Evolutionary conservation across 352 stramenopile species (phyloP), one percentile per base, ranked within the genome.

Genomic region (Globisporangium carolinianum): DNA sequence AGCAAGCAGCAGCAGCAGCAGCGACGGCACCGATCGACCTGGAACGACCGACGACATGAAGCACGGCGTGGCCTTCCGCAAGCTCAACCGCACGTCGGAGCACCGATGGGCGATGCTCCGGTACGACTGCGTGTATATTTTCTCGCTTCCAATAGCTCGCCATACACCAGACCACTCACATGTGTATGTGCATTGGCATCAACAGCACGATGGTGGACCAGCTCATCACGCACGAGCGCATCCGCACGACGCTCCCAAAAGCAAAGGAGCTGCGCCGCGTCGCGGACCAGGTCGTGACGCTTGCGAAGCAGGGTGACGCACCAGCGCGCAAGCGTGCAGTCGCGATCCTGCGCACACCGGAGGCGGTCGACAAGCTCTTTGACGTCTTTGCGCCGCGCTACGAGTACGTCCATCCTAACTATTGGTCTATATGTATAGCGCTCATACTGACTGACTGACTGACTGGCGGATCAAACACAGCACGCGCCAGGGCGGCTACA

Each of bases 171-270:
- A 32, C 24, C 24, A 32, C 24, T 32, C 24, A 32, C 24, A 32
- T 32, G 24, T 32, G 24, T 32, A 8, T 49, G 39, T 53, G n/a
- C 15, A 36, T 42, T 3, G 37, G 9, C 39, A 47, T 9, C 32
- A 51, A 61, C 58, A 94, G 83, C 47, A 98, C 97, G 46, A 97
- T 98, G 84, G 89, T 98, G 51, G 98, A 94, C 58, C 97, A 97
- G 58, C 80, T 99, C 53, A 96, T 99, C 64, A 95, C 98, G 65
- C 94, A 98, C 71, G 97, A 99, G 70, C 90, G 97, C 52, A 98
- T 99, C 63, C 91, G 89, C 67, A 99, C 96, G 58, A 99, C 96
- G 51, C 73, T 98, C 17, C 89, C 95, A 42, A 98, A 98, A 73
- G 96, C 96, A 35, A 98, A 98, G 73, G 94, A 98, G 80, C 71